Conservation (phyloP, 805 yeast genomes). For the Wickerhamiella spandovensis region DNA sequence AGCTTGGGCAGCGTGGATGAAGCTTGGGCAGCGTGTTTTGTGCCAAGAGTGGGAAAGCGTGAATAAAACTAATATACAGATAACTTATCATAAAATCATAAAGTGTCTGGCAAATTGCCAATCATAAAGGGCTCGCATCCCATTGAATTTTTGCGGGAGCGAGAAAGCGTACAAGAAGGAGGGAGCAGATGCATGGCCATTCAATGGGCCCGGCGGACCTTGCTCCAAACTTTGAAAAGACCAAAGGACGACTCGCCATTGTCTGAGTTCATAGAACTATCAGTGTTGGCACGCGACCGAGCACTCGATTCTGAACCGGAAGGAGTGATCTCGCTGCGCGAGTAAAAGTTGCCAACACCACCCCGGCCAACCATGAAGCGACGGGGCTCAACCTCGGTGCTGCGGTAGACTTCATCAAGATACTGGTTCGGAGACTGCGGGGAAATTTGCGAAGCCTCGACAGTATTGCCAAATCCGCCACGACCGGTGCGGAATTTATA, state of each 20-base stretch:
- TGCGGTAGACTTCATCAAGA: conserved; percentile 23
- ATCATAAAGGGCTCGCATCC: no score
- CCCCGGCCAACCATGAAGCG: conserved; percentile 27
- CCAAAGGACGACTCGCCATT: not conserved
- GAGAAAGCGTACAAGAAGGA: no score
- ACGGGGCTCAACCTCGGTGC: conserved; percentile 21
- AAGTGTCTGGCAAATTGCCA: no score
- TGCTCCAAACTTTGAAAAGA: not conserved
- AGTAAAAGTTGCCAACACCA: conserved; percentile 26
- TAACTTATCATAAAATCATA: no score
- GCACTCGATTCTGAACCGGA: not conserved
- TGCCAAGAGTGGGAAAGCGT: no score
- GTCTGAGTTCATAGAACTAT: not conserved
- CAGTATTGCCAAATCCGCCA: conserved; percentile 28
- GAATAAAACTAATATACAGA: no score
- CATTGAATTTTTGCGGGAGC: no score
- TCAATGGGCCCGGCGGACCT: not conserved
- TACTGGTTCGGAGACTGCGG: conserved; percentile 23
- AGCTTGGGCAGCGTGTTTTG: no score
- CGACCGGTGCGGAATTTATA: conserved; percentile 26
- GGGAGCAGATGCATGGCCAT: no score
- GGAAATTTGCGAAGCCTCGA: conserved; percentile 20
- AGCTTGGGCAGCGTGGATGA: no score
- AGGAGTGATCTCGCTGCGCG: not conserved
- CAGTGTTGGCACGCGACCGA: not conserved